Evolutionary conservation across 345 rosid genomes (phyloP).

Genomic region (Lenwebbia sp.): DNA sequence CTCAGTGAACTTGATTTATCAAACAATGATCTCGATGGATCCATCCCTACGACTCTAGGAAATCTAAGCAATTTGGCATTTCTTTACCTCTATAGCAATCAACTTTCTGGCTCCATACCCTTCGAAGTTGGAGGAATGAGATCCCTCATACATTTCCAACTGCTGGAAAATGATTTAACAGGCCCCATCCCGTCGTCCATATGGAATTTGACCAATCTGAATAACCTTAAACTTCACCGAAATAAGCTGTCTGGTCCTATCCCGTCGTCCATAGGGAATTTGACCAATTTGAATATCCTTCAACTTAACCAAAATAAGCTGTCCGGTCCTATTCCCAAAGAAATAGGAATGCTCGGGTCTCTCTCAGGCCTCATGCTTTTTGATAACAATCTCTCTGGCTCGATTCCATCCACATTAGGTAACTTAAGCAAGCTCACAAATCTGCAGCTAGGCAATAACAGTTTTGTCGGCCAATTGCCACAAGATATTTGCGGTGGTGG

Average conservation of each 20-base stretch:
- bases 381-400: not conserved
- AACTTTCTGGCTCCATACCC: not conserved
- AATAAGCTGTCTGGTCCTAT: not conserved
- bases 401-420: not conserved
- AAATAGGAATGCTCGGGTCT: not conserved
- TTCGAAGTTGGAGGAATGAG: not conserved
- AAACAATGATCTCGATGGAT: fast-evolving
- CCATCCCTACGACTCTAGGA: not conserved
- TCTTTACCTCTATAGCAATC: not conserved
- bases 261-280: not conserved
- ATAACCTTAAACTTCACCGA: fast-evolving
- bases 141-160: fast-evolving
- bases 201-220: not conserved
- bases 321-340: not conserved
- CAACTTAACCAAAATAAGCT: not conserved
- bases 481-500: not conserved
- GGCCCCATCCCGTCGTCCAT: not conserved
- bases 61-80: fast-evolving
- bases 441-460: not conserved
- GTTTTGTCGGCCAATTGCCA: slow-evolving; percentile 3
- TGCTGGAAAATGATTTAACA: not conserved
- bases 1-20: not conserved
- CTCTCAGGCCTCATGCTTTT: not conserved
- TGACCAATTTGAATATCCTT: not conserved
- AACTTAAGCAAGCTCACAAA: not conserved